Evolutionary conservation across 805 yeast genomes (phyloP), one percentile per base, ranked within the genome.

Genomic region (Middelhovenomyces tepae): DNA sequence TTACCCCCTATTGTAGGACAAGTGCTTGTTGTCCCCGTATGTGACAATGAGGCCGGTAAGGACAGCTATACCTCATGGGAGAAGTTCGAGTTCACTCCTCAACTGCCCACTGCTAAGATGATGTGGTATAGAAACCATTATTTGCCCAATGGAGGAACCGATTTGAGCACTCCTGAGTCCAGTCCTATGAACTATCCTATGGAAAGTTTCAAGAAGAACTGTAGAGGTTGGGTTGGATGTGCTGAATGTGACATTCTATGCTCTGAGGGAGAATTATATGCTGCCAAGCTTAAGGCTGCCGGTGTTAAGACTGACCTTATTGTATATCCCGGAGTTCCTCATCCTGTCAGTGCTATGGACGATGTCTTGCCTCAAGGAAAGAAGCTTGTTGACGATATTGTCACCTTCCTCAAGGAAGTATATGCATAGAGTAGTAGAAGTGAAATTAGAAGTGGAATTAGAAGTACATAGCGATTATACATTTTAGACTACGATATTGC

Each of bases 341-440:
- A 67, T 46, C 58, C 70, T n/a, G 65, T 59, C 4, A 63, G 67
- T 69, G 69, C 60, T 17, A 65, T 67, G 71, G 65, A 64, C 39
- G 63, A 47, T 9, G 53, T 54, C 7, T 46, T 63, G 26, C 31
- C 36, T 19, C 40, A 40, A 23, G 47, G 43, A 10, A 21, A 7
- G 9, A 13, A 27, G 21, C 21, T 27, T 10, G 30, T 27, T 15
- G 5, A 19, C 30, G 30, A 27, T 7, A n/a, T n/a, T n/a, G n/a
- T n/a, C n/a, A n/a, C n/a, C n/a, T n/a, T n/a, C n/a, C n/a, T n/a
- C n/a, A n/a, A n/a, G n/a, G n/a, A n/a, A n/a, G n/a, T n/a, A n/a
- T n/a, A n/a, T n/a, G n/a, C n/a, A n/a, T n/a, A n/a, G n/a, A n/a
- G n/a, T n/a, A n/a, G n/a, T n/a, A n/a, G n/a, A n/a, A n/a, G n/a